Evolutionary conservation across 2,329 filamentous ascomycete genomes (phyloP).

Genomic region (Calonectria naviculata): DNA sequence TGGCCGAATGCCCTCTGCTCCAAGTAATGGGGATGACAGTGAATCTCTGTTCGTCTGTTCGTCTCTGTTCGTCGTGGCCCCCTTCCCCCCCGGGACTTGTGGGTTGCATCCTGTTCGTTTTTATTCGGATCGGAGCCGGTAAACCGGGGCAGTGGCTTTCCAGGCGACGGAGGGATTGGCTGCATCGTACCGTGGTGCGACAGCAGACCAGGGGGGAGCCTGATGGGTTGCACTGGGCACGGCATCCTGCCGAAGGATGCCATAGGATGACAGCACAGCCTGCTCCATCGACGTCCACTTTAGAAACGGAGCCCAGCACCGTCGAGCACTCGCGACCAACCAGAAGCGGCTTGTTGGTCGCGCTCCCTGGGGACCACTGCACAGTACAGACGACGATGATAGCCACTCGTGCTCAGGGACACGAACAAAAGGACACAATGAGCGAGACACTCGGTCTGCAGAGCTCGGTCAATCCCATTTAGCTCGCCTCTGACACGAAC

Average conservation of each 20-base stretch:
- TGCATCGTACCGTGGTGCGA: not conserved
- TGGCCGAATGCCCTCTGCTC: no score
- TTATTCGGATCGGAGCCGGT: conserved; percentile 1
- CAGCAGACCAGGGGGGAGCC: not conserved
- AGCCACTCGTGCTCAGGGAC: not conserved
- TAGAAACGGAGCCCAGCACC: not conserved
- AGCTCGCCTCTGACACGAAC: not conserved
- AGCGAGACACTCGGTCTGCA: not conserved
- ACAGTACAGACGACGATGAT: not conserved
- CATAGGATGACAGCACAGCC: not conserved
- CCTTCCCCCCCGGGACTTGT: not conserved
- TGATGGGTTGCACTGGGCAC: not conserved
- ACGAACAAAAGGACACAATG: not conserved
- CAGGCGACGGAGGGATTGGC: conserved; percentile 1
- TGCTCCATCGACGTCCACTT: not conserved
- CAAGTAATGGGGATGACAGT: no score
- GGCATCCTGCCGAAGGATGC: not conserved
- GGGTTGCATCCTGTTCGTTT: not conserved
- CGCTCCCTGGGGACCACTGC: not conserved
- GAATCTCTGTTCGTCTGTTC: not conserved
- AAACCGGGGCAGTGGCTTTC: not conserved
- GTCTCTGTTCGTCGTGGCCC: not conserved
- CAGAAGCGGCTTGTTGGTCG: not conserved
- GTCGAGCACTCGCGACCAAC: not conserved
- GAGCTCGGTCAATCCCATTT: not conserved